phyloP scores from a whole-genome alignment of 2,329 filamentous ascomycete genomes.

The Fusarium mexicanum region DNA sequence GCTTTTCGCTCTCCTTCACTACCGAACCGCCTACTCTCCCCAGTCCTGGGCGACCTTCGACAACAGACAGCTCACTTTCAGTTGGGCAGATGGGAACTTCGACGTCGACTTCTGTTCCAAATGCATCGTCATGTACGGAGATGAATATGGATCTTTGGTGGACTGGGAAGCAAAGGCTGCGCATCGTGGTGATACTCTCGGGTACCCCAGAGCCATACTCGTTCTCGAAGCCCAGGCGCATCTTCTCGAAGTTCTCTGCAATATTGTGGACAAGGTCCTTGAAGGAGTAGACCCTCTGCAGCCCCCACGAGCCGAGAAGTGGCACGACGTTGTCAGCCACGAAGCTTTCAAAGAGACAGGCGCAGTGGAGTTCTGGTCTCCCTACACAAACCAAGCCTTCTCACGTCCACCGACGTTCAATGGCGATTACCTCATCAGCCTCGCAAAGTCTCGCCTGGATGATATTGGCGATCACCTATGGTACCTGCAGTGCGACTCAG shows the following conservation, averaged over 20 bases:
- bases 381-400: neutral
- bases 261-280: neutral
- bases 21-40: accelerated
- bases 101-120: neutral
- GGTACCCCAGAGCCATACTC: neutral
- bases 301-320: neutral
- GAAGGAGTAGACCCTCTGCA: neutral
- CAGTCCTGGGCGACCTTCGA: neutral
- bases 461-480: accelerated
- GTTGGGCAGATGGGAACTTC: accelerated
- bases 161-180: neutral
- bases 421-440: accelerated
- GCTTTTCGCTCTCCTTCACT: accelerated
- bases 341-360: neutral
- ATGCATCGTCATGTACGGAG: neutral
- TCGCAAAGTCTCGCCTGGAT: neutral
- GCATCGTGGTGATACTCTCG: accelerated
- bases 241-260: neutral
- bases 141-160: accelerated
- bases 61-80: accelerated
- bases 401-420: accelerated
- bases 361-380: neutral
- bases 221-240: accelerated
- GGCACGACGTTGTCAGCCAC: neutral
- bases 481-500: neutral